Percentiles rank a stretch among this genome's conserved stretches.
Evolutionary conservation across 306 rosid species (phyloP).

Genomic region (Cercis canadensis): DNA sequence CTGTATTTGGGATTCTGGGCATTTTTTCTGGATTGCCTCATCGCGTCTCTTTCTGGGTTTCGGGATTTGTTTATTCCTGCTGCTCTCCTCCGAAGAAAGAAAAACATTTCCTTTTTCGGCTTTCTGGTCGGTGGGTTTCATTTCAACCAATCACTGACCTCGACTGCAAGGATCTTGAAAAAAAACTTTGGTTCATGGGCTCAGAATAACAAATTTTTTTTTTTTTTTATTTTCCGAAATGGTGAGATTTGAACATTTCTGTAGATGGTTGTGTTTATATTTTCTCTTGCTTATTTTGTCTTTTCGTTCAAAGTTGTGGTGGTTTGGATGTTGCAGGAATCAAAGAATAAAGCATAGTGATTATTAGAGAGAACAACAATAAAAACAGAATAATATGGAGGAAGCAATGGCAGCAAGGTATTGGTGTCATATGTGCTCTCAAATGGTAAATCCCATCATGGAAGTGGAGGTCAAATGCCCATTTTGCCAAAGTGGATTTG

Average conservation of each 20-base stretch:
- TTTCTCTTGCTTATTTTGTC: not conserved
- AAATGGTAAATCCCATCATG: slow-evolving; percentile 62
- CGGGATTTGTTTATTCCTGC: not conserved
- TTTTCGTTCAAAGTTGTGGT: slow-evolving; percentile 21
- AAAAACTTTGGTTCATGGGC: not conserved
- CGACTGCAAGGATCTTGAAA: not conserved
- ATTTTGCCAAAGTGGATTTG: slow-evolving; percentile 62
- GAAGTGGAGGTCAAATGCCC: slow-evolving; percentile 73
- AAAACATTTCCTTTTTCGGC: not conserved
- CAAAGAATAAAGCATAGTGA: not conserved
- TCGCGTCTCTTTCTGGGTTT: not conserved
- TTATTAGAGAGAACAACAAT: slow-evolving; percentile 1
- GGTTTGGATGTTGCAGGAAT: slow-evolving; percentile 33
- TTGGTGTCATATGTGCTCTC: slow-evolving; percentile 73
- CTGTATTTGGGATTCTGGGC: not conserved
- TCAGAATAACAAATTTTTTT: no score
- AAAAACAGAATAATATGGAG: slow-evolving; percentile 49
- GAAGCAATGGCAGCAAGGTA: slow-evolving; percentile 62
- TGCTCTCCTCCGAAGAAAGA: not conserved
- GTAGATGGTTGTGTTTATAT: not conserved
- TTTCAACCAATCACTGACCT: no score
- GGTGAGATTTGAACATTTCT: not conserved
- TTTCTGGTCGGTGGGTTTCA: not conserved
- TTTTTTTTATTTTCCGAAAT: not conserved
- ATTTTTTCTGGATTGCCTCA: not conserved